These are phyloP conservation scores for Lolium perenne DNA, from an alignment of 176 grass and related monocot species.

Conservation along the genomic window DNA sequence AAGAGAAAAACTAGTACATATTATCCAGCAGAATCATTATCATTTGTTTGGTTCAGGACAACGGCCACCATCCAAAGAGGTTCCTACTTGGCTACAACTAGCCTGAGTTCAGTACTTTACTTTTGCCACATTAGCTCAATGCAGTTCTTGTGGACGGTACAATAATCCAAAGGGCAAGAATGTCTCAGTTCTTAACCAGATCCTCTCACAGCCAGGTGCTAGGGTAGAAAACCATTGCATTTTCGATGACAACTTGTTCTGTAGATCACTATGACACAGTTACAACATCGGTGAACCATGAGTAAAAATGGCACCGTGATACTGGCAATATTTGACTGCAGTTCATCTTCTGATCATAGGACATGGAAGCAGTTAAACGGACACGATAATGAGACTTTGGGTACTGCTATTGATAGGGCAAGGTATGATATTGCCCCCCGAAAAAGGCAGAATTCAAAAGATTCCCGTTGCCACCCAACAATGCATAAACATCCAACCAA, in stretches of 20 bases:
- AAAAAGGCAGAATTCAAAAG: slow-evolving; percentile 19
- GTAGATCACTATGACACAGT: not conserved
- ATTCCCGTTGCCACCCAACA: slow-evolving; percentile 23
- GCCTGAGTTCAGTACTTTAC: slow-evolving; percentile 14
- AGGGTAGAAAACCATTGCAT: not conserved
- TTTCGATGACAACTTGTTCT: not conserved
- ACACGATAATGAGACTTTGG: not conserved
- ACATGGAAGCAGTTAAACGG: slow-evolving; percentile 13
- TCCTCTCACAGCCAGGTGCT: not conserved
- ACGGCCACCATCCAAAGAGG: slow-evolving; percentile 24
- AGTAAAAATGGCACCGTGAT: not conserved
- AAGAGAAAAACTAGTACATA: not conserved
- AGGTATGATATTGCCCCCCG: not conserved
- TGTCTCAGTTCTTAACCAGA: not conserved
- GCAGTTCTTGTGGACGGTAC: not conserved
- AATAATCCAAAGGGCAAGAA: slow-evolving; percentile 4
- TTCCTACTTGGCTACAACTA: slow-evolving; percentile 6
- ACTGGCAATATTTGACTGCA: not conserved
- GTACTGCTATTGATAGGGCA: slow-evolving; percentile 8
- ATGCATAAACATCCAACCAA: not conserved
- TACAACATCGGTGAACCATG: not conserved
- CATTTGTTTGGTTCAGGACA: not conserved
- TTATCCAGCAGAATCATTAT: slow-evolving; percentile 16
- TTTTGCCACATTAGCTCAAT: not conserved
- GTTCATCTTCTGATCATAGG: not conserved